Conservation (phyloP, 176 grass and related monocot genomes). For the Oryza brachyantha region DNA sequence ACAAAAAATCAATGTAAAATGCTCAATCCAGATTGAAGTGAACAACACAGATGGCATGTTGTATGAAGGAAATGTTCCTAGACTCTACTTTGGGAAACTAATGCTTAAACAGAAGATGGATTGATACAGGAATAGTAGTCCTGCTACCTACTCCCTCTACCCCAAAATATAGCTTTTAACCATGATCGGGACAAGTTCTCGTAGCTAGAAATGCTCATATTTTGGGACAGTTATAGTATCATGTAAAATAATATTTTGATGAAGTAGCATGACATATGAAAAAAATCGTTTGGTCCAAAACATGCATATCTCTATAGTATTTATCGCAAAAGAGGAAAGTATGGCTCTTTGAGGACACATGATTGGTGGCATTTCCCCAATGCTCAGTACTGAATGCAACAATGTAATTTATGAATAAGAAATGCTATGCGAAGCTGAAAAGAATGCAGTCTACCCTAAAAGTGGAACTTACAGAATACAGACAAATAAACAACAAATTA, state of each 20-base stretch:
- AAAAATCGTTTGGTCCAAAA: not conserved
- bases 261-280: not conserved
- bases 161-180: no score
- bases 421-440: not conserved
- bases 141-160: no score
- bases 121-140: not conserved
- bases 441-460: not conserved
- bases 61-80: not conserved
- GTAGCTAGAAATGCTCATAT: no score
- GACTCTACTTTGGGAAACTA: not conserved
- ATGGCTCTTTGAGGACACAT: not conserved
- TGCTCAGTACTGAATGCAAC: not conserved
- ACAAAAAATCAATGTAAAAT: constrained; percentile 4
- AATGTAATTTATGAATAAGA: not conserved
- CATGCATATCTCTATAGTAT: not conserved
- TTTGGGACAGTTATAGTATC: no score
- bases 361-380: not conserved
- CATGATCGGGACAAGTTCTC: no score
- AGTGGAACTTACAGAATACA: not conserved
- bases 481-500: not conserved
- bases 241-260: not conserved
- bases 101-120: not conserved
- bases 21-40: constrained; percentile 2
- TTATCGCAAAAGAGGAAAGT: not conserved
- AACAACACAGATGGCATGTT: not conserved